phyloP scores from a whole-genome alignment of 2,329 filamentous ascomycete species.

The Zasmidium cellare region DNA sequence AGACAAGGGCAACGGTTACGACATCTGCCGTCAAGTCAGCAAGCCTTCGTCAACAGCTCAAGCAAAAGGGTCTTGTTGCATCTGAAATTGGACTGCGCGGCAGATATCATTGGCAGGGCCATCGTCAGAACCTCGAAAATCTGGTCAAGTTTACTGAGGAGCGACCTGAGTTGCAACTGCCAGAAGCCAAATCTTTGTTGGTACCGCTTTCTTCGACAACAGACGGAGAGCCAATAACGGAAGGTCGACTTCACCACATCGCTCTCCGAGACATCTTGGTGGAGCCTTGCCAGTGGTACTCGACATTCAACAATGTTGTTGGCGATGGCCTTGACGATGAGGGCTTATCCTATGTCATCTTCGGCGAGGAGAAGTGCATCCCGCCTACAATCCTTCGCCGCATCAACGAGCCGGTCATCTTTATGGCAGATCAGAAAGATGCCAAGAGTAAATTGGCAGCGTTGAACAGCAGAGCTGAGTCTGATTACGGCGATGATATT shows the following conservation, averaged over 20 bases:
- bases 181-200: no score
- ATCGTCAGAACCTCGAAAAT: background rate
- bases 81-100: background rate
- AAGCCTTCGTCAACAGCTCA: background rate
- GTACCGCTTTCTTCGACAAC: no score
- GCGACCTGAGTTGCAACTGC: background rate
- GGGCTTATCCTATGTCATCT: no score
- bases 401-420: background rate
- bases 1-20: background rate
- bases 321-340: no score
- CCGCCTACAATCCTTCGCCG: background rate
- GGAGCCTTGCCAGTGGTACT: background rate
- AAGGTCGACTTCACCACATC: background rate
- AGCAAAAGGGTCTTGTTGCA: background rate
- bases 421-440: no score
- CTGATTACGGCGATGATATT: slow-evolving; percentile 1
- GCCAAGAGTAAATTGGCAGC: no score
- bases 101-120: background rate
- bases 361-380: background rate
- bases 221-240: no score
- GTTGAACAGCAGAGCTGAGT: no score
- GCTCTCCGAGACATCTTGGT: background rate
- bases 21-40: background rate
- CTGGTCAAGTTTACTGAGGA: background rate
- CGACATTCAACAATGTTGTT: background rate